Percentiles rank a stretch among this genome's conserved stretches.
These are phyloP conservation scores for Phialophora tarda DNA, from an alignment of 2,329 filamentous ascomycete genomes.

Conservation along the genomic window DNA sequence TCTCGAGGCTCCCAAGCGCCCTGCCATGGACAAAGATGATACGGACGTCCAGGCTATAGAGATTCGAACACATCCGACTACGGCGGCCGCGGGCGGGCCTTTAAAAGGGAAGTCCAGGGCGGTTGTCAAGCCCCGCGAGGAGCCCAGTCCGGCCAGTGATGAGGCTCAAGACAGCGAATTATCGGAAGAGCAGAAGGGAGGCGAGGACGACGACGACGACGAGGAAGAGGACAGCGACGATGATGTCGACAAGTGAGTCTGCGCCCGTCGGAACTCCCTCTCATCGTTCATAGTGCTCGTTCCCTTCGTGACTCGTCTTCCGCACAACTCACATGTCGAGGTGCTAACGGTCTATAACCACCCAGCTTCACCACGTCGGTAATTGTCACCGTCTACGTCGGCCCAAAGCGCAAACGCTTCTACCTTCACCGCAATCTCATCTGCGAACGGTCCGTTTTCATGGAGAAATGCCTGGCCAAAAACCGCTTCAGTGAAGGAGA, in stretches of 20 bases:
- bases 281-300: not conserved
- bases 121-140: not conserved
- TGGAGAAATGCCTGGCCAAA: slow-evolving; percentile 57
- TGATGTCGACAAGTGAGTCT: slow-evolving; percentile 35
- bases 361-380: slow-evolving; percentile 34
- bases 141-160: slow-evolving; percentile 7
- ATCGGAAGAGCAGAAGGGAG: slow-evolving; percentile 1
- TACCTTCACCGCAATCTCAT: slow-evolving; percentile 43
- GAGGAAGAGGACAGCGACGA: slow-evolving; percentile 32
- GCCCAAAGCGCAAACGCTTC: slow-evolving; percentile 45
- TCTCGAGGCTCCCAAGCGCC: not conserved
- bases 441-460: slow-evolving; percentile 56
- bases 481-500: slow-evolving; percentile 53
- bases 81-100: not conserved
- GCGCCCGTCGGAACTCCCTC: not conserved
- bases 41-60: not conserved
- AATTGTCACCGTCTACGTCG: slow-evolving; percentile 56
- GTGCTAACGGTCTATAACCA: not conserved
- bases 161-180: slow-evolving; percentile 2
- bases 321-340: not conserved
- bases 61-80: not conserved
- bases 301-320: not conserved
- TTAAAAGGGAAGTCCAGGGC: slow-evolving; percentile 2
- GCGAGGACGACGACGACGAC: slow-evolving; percentile 14
- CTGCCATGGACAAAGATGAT: not conserved